A percentile compares a stretch with the other conserved stretches of the same genome.
Conservation (phyloP, 352 stramenopile species). For the Phytophthora nicotianae region DNA sequence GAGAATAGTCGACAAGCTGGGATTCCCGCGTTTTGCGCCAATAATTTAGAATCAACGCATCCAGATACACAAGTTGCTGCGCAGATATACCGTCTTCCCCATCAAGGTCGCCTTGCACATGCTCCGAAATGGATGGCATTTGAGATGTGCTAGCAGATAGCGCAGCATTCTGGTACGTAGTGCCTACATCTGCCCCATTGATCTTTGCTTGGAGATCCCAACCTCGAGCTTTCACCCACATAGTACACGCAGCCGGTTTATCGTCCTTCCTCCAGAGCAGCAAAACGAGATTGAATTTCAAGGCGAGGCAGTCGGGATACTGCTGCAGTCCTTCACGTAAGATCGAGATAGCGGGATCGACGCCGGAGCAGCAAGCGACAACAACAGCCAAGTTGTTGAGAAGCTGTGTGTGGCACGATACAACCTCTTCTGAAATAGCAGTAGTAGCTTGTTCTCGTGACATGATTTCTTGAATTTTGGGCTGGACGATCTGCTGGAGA, state of each 20-base stretch:
- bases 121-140: constrained; percentile 36
- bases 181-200: constrained; percentile 8
- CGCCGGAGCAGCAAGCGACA: constrained; percentile 42
- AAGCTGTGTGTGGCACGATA: constrained; percentile 54
- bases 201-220: constrained; percentile 51
- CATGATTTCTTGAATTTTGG: constrained; percentile 26
- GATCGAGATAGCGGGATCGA: constrained; percentile 47
- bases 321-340: constrained; percentile 46
- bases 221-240: constrained; percentile 72
- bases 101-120: constrained; percentile 43
- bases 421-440: constrained; percentile 33
- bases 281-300: constrained; percentile 80
- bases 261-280: constrained; percentile 70
- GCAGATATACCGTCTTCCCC: constrained; percentile 36
- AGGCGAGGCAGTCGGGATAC: constrained; percentile 47
- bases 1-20: constrained; percentile 38
- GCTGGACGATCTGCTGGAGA: constrained; percentile 43
- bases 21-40: constrained; percentile 46
- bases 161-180: constrained; percentile 31
- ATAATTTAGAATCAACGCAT: constrained; percentile 62
- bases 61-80: constrained; percentile 66
- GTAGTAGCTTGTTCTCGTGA: background rate
- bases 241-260: constrained; percentile 46
- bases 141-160: constrained; percentile 14
- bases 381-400: constrained; percentile 80